These are phyloP conservation scores for Candida piceae DNA, from an alignment of 805 yeast genomes.

Conservation along the genomic window DNA sequence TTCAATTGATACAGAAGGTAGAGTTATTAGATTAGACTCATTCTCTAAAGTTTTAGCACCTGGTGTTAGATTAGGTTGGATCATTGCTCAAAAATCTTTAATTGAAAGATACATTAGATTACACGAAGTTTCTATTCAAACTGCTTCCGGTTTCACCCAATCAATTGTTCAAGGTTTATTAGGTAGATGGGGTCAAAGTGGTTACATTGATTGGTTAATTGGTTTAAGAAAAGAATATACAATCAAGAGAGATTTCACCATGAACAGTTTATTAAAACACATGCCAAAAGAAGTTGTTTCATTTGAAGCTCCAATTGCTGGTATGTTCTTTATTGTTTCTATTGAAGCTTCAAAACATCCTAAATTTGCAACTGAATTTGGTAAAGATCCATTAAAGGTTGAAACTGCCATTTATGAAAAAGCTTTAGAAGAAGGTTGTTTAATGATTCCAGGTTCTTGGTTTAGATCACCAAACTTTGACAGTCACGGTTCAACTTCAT, in stretches of 20 bases:
- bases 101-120: slow-evolving; percentile 63
- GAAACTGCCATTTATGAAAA: slow-evolving; percentile 60
- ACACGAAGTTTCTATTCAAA: slow-evolving; percentile 78
- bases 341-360: slow-evolving; percentile 82
- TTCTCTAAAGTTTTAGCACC: slow-evolving; percentile 92
- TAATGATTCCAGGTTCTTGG: slow-evolving; percentile 84
- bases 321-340: slow-evolving; percentile 77
- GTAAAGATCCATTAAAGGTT: slow-evolving; percentile 55
- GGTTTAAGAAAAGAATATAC: slow-evolving; percentile 80
- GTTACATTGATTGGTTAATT: slow-evolving; percentile 86
- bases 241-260: slow-evolving; percentile 79
- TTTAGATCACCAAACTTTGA: slow-evolving; percentile 53
- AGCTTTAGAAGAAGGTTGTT: slow-evolving; percentile 53
- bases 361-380: slow-evolving; percentile 51
- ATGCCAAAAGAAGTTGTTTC: slow-evolving; percentile 42
- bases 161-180: slow-evolving; percentile 65
- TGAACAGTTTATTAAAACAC: slow-evolving; percentile 63
- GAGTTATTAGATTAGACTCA: slow-evolving; percentile 85
- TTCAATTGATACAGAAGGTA: slow-evolving; percentile 76
- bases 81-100: slow-evolving; percentile 62
- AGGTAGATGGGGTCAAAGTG: slow-evolving; percentile 84
- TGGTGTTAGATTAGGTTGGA: slow-evolving; percentile 86
- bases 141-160: slow-evolving; percentile 77
- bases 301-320: slow-evolving; percentile 66
- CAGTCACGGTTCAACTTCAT: slow-evolving; percentile 38